Evolutionary conservation across 768 basidiomycete genomes (phyloP).

Genomic region (Suillus luteus): DNA sequence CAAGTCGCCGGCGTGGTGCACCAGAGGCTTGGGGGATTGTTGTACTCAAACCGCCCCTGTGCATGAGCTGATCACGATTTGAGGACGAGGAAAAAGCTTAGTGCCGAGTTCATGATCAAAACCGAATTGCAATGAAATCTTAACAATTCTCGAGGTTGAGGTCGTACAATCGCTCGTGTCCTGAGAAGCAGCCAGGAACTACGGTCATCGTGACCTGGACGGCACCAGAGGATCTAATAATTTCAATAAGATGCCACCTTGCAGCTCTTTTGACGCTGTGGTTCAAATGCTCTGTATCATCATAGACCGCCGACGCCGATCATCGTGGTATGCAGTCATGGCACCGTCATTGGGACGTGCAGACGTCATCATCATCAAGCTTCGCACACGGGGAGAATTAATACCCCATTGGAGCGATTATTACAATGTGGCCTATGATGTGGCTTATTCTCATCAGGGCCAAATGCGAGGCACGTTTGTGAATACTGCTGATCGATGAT

Average conservation of each 20-base stretch:
- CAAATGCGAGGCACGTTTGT: conserved; percentile 69
- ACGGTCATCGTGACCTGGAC: no score
- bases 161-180: no score
- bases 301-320: conserved; percentile 63
- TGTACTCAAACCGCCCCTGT: neutral
- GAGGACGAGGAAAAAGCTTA: no score
- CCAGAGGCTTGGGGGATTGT: neutral
- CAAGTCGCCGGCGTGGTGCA: neutral
- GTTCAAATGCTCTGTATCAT: conserved; percentile 44
- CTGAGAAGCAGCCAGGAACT: no score
- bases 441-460: conserved; percentile 80
- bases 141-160: no score
- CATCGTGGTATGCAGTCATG: conserved; percentile 68
- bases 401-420: conserved; percentile 51
- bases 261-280: conserved; percentile 23
- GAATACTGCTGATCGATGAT: conserved; percentile 41
- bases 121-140: no score
- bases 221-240: neutral
- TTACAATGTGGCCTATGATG: conserved; percentile 83
- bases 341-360: conserved; percentile 45
- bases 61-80: no score
- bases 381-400: conserved; percentile 35
- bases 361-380: conserved; percentile 64
- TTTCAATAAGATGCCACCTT: neutral
- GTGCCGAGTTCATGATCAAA: no score